These are phyloP conservation scores for Fusarium pseudonygamai DNA, from an alignment of 2,329 filamentous ascomycete genomes.

Conservation along the genomic window DNA sequence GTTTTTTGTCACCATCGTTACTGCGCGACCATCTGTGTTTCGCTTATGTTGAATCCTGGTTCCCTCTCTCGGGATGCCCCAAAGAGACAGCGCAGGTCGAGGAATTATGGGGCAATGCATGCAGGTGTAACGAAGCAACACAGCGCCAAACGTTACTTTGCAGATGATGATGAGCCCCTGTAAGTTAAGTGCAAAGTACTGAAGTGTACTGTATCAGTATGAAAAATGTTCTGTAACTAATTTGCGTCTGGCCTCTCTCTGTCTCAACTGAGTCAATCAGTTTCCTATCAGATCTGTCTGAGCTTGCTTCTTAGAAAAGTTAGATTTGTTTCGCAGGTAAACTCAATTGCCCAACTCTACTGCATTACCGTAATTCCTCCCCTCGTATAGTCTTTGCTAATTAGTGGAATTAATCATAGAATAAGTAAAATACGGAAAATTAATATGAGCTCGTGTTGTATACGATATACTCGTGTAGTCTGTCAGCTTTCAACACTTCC, in stretches of 20 bases:
- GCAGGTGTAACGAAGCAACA: slow-evolving; percentile 35
- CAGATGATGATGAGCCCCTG: slow-evolving; percentile 19
- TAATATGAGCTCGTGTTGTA: background rate
- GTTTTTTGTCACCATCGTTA: background rate
- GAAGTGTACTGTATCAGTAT: background rate
- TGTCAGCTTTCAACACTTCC: slow-evolving; percentile 8
- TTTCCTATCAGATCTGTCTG: background rate
- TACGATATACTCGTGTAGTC: background rate
- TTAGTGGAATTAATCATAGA: background rate
- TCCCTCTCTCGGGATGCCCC: slow-evolving; percentile 31
- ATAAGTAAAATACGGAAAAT: background rate
- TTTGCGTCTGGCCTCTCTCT: slow-evolving; percentile 3
- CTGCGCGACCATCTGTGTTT: slow-evolving; percentile 18
- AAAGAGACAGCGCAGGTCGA: slow-evolving; percentile 18
- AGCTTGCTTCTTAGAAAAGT: background rate
- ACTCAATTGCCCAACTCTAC: background rate
- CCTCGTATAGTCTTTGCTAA: background rate
- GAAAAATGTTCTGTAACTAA: background rate
- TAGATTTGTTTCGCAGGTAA: background rate
- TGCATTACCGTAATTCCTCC: background rate
- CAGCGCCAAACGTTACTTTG: slow-evolving; percentile 31
- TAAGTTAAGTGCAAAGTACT: slow-evolving; percentile 2
- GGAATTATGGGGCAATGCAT: slow-evolving; percentile 19
- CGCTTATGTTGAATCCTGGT: slow-evolving; percentile 22
- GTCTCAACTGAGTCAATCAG: slow-evolving; percentile 7